A percentile compares a stretch with the other conserved stretches of the same genome.
Evolutionary conservation across 1,284 basidiomycete genomes (phyloP).

Genomic region (Xanthoconium separans): DNA sequence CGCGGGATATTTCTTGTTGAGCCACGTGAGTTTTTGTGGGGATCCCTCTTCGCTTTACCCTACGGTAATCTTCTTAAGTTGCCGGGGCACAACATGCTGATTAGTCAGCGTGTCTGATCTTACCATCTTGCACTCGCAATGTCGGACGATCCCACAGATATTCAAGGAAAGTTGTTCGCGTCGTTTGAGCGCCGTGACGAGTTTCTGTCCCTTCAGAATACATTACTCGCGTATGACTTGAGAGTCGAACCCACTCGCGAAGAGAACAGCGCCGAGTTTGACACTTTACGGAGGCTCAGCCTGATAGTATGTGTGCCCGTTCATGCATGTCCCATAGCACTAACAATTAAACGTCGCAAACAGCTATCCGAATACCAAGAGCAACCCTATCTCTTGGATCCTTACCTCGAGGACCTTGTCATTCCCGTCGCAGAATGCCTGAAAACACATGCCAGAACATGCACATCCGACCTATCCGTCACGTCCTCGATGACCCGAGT

Average conservation of each 20-base stretch:
- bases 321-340: slow-evolving; percentile 3
- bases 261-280: slow-evolving; percentile 45
- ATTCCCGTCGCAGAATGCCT: slow-evolving; percentile 73
- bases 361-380: slow-evolving; percentile 93
- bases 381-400: slow-evolving; percentile 92
- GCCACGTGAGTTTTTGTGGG: too few relatives aligned
- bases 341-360: slow-evolving; percentile 1
- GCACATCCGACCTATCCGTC: slow-evolving; percentile 37
- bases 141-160: slow-evolving; percentile 38
- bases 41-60: too few relatives aligned
- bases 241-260: slow-evolving; percentile 44
- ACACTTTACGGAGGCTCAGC: slow-evolving; percentile 42
- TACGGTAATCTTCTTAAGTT: too few relatives aligned
- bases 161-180: slow-evolving; percentile 43
- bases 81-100: too few relatives aligned
- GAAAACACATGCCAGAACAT: slow-evolving; percentile 53
- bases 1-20: too few relatives aligned
- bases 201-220: slow-evolving; percentile 52
- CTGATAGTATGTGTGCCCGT: slow-evolving; percentile 29
- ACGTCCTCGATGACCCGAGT: slow-evolving; percentile 44
- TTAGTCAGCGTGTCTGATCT: too few relatives aligned
- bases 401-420: slow-evolving; percentile 85
- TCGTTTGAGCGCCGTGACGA: slow-evolving; percentile 64
- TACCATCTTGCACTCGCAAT: slow-evolving; percentile 12
- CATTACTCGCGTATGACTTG: slow-evolving; percentile 53